phyloP scores from a whole-genome alignment of 441 rosid genomes.

The Flueggea neowawraea region DNA sequence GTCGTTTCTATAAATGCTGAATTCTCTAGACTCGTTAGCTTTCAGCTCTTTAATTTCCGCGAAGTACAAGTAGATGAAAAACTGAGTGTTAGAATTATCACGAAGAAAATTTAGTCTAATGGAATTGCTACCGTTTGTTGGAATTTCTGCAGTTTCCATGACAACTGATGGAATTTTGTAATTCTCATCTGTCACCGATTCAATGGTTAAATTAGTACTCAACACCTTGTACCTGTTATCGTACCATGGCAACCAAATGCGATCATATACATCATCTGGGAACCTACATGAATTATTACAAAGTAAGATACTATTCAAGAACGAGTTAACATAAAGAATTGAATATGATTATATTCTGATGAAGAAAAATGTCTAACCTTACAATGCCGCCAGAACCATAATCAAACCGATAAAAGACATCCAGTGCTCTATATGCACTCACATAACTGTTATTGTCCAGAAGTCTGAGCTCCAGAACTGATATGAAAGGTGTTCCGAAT shows the following conservation, averaged over 20 bases:
- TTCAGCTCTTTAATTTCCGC: conserved; percentile 27
- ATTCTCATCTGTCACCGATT: background rate
- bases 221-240: background rate
- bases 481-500: conserved; percentile 44
- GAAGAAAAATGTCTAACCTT: conserved; percentile 28
- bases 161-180: conserved; percentile 23
- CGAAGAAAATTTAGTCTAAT: background rate
- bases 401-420: conserved; percentile 9
- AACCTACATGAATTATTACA: conserved; percentile 13
- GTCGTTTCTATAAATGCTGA: conserved; percentile 26
- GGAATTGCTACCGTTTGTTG: conserved; percentile 3
- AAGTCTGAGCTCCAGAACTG: conserved; percentile 46
- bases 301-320: too few species aligned
- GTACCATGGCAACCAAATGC: conserved; percentile 21
- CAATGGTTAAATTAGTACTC: too few species aligned
- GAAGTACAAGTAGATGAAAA: conserved; percentile 28
- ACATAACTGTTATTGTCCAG: conserved; percentile 21
- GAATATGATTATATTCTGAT: too few species aligned
- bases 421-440: conserved; percentile 31
- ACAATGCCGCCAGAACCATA: conserved; percentile 22
- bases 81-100: background rate
- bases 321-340: too few species aligned
- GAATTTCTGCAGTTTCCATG: conserved; percentile 7
- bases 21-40: conserved; percentile 21
- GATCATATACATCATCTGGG: conserved; percentile 28